phyloP scores from a whole-genome alignment of 768 basidiomycete genomes.

The Vararia minispora region DNA sequence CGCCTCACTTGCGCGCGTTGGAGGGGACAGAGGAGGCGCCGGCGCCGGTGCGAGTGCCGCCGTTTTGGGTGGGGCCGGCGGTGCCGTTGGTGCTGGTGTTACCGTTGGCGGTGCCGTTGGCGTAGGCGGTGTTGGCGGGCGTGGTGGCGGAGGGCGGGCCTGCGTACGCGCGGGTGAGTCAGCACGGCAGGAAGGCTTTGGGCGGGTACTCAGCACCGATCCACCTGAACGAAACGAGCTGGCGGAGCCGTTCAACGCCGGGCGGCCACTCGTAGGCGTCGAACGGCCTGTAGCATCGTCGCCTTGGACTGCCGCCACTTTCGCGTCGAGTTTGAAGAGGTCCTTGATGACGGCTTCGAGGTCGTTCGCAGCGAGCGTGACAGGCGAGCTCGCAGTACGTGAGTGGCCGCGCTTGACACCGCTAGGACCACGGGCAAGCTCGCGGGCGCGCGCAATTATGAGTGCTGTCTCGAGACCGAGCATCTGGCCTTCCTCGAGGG shows the following conservation, averaged over 20 bases:
- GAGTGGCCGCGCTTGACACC: background rate
- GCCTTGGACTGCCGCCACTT: background rate
- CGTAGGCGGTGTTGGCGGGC: conserved; percentile 1
- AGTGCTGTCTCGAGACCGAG: conserved; percentile 50
- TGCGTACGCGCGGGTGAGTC: conserved; percentile 3
- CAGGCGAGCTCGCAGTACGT: too few species aligned
- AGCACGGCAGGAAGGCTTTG: conserved; percentile 11
- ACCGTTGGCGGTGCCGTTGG: background rate
- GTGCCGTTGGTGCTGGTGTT: background rate
- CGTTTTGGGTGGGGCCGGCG: too few species aligned
- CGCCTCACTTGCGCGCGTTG: too few species aligned
- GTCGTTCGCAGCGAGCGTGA: background rate
- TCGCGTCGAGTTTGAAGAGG: conserved; percentile 6
- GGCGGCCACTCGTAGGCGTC: conserved; percentile 7
- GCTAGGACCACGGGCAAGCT: conserved; percentile 18
- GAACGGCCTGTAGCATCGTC: conserved; percentile 5
- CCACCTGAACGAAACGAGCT: conserved; percentile 10
- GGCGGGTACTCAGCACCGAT: conserved; percentile 15
- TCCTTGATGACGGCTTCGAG: conserved; percentile 10
- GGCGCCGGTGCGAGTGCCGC: background rate
- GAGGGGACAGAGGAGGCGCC: too few species aligned
- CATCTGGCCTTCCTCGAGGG: conserved; percentile 38
- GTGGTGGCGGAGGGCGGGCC: background rate
- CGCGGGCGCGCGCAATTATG: conserved; percentile 41
- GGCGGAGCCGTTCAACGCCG: conserved; percentile 6